Evolutionary conservation across 129 eudicot genomes (phyloP), one percentile per base, ranked within the genome.

Genomic region (Solidago caesia): DNA sequence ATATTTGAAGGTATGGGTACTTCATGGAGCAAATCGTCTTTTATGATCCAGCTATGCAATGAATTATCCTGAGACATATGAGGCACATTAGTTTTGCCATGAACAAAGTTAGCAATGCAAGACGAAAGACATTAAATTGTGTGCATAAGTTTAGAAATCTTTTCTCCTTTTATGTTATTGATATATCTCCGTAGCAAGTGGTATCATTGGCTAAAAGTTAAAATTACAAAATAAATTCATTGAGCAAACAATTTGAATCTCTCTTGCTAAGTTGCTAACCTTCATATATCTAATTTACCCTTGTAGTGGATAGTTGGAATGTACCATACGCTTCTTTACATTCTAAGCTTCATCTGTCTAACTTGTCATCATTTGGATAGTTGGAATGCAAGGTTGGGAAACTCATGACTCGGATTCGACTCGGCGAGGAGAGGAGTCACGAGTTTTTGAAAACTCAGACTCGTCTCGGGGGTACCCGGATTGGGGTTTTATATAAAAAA

Each of bases 1-100:
- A 71, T 82, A 84, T 84, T 88, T 8, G 89, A 75, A 68, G 99
- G 96, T 68, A 89, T 29, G 47, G 99, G 77, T n/a, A 75, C 91
- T 82, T 85, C 82, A 74, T 64, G 63, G 8, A 95, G 77, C 49
- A 81, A 63, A 69, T 83, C 82, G 69, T 79, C 88, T 63, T 71
- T 80, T 68, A 89, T 29, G 46, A 81, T 81, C 97, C 97, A 95
- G 84, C 96, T 78, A 70, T 64, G 86, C 68, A 87, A 49, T n/a
- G 97, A 82, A 77, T 85, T 83, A 58, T 95, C 97, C 97, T 94
- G 84, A 49, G 75, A 56, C 53, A 64, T 29, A 49, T 46, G 25
- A 46, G 10, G 26, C 44, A 21, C 27, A 15, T 68, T 45, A 77
- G 44, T 68, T 66, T 77, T 65, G 51, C 41, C 57, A 57, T 57